Percentiles rank a stretch among this genome's conserved stretches.
phyloP scores from a whole-genome alignment of 148 eudicot genomes.

The Rhododendron henanense region DNA sequence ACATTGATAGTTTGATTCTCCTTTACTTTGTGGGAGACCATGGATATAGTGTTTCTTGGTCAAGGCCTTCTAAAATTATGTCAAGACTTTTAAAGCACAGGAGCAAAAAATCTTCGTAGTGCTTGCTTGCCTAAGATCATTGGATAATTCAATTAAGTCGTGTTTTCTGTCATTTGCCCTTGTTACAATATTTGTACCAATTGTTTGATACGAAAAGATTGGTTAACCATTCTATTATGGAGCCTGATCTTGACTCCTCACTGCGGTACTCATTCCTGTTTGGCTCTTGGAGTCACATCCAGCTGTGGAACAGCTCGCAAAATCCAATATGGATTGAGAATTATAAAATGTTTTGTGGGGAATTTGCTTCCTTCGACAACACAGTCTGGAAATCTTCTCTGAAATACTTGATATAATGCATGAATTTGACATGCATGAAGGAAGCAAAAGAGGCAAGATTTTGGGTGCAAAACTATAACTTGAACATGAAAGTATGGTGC shows the following conservation, averaged over 20 bases:
- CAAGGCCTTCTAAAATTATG: not conserved
- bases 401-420: not conserved
- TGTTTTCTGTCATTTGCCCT: not conserved
- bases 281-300: not conserved
- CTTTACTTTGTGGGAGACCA: not conserved
- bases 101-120: not conserved
- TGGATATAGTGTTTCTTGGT: slow-evolving; percentile 1
- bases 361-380: not conserved
- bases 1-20: not conserved
- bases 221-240: not conserved
- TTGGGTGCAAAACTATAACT: not conserved
- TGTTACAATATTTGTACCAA: not conserved
- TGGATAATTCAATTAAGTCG: not conserved
- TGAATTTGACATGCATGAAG: not conserved
- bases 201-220: not conserved
- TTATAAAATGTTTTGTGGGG: not conserved
- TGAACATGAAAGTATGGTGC: not conserved
- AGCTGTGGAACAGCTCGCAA: not conserved
- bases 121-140: not conserved
- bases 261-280: not conserved
- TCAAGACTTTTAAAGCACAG: not conserved
- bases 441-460: not conserved
- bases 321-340: not conserved
- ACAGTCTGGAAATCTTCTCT: not conserved
- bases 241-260: not conserved